Percentiles rank a stretch among this genome's conserved stretches.
phyloP scores from a whole-genome alignment of 495 filamentous ascomycete genomes.

The Talaromyces wortmannii region DNA sequence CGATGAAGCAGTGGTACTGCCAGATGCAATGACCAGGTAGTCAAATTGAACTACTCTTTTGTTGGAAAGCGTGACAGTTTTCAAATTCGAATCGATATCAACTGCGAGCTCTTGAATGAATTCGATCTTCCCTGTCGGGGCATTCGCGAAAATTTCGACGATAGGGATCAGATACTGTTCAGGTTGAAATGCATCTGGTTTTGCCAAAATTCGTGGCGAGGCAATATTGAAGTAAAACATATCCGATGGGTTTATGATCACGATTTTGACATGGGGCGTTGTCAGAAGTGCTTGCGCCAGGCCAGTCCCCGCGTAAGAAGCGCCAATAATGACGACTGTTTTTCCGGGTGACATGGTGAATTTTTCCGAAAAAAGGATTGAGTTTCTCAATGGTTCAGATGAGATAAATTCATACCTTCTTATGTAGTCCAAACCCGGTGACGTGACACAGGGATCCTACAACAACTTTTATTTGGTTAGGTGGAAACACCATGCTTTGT shows the following conservation, averaged over 20 bases:
- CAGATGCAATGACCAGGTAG: slow-evolving; percentile 47
- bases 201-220: slow-evolving; percentile 38
- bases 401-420: no score
- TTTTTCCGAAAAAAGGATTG: no score
- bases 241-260: slow-evolving; percentile 48
- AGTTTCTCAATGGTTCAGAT: no score
- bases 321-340: slow-evolving; percentile 58
- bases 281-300: slow-evolving; percentile 54
- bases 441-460: no score
- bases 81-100: slow-evolving; percentile 31
- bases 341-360: no score
- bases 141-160: slow-evolving; percentile 38
- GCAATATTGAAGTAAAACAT: slow-evolving; percentile 47
- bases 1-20: slow-evolving; percentile 36
- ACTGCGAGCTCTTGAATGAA: slow-evolving; percentile 48
- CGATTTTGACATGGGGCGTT: slow-evolving; percentile 30
- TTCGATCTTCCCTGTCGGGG: slow-evolving; percentile 32
- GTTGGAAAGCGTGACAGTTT: slow-evolving; percentile 33
- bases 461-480: no score
- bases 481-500: no score
- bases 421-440: no score
- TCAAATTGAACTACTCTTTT: slow-evolving; percentile 36
- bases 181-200: slow-evolving; percentile 27
- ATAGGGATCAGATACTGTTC: slow-evolving; percentile 44
- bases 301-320: slow-evolving; percentile 48